Evolutionary conservation across 441 rosid species (phyloP).

Genomic region (Heliophila coronopifolia): DNA sequence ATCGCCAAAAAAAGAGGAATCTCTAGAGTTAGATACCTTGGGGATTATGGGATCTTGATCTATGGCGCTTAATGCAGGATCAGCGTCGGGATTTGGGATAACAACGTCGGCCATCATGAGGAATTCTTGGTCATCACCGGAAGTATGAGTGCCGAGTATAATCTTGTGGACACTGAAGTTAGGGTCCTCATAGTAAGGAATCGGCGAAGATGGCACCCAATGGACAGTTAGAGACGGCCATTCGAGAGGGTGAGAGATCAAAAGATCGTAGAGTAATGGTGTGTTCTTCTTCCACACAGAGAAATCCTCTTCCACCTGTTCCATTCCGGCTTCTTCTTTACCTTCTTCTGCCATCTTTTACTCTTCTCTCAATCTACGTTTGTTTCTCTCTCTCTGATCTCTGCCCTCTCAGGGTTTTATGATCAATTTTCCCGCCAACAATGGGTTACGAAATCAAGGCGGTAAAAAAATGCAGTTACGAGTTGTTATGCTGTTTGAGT

Average conservation of each 20-base stretch:
- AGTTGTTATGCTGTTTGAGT: neutral
- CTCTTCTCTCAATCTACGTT: no score
- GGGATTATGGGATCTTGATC: constrained; percentile 46
- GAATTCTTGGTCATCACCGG: constrained; percentile 55
- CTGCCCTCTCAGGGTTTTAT: neutral
- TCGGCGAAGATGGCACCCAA: constrained; percentile 60
- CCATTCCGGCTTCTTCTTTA: constrained; percentile 62
- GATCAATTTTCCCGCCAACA: constrained; percentile 36
- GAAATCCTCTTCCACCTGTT: constrained; percentile 40
- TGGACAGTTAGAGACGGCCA: constrained; percentile 65
- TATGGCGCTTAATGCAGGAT: constrained; percentile 26
- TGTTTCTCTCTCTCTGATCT: constrained; percentile 31
- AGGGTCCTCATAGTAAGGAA: constrained; percentile 42
- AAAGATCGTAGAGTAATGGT: constrained; percentile 74
- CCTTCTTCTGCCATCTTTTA: constrained; percentile 40
- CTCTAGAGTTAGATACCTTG: constrained; percentile 32
- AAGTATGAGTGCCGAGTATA: constrained; percentile 79
- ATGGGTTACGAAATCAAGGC: neutral
- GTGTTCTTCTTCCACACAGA: constrained; percentile 84
- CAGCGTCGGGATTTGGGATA: constrained; percentile 43
- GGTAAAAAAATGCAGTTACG: neutral
- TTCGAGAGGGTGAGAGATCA: constrained; percentile 60
- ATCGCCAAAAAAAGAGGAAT: neutral
- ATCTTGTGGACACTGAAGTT: constrained; percentile 55
- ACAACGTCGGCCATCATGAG: constrained; percentile 83